These are phyloP conservation scores for Chlorella sp. DNA, from an alignment of 139 green algal species.

Conservation along the genomic window DNA sequence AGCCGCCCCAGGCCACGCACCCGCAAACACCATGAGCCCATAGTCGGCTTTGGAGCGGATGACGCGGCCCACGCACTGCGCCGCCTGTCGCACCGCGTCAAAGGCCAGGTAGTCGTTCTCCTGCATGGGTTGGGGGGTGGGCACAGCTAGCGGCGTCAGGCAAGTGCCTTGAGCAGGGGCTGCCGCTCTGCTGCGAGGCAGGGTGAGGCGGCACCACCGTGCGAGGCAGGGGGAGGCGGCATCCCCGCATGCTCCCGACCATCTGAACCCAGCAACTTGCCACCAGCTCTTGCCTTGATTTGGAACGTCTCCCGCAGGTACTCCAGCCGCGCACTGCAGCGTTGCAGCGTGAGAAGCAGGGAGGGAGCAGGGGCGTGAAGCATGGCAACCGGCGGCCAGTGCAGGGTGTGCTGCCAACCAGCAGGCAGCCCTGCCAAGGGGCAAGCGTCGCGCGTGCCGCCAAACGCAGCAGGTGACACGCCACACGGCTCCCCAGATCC, in stretches of 20 bases:
- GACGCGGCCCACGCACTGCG: constrained; percentile 98
- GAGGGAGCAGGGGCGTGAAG: not conserved
- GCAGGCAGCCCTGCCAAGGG: too few relatives aligned
- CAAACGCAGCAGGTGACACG: too few relatives aligned
- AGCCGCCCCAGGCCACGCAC: not conserved
- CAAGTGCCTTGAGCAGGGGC: too few relatives aligned
- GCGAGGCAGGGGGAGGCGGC: too few relatives aligned
- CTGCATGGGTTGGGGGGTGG: constrained; percentile 19
- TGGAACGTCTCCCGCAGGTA: constrained; percentile 93
- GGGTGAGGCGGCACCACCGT: too few relatives aligned
- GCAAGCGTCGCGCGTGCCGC: too few relatives aligned
- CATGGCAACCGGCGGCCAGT: not conserved
- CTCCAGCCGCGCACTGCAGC: constrained; percentile 76
- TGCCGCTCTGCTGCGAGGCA: too few relatives aligned
- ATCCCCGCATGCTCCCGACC: too few relatives aligned
- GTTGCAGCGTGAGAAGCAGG: not conserved
- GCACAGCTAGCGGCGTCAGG: too few relatives aligned
- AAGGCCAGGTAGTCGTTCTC: constrained; percentile 97
- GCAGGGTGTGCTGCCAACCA: not conserved
- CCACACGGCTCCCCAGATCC: not conserved
- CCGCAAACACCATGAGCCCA: constrained; percentile 67
- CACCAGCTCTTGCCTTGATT: constrained; percentile 66
- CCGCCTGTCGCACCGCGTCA: constrained; percentile 95
- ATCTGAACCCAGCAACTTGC: too few relatives aligned
- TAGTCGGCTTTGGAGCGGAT: constrained; percentile 97